Conservation (phyloP, 75 land plant species). For the Sequoiadendron giganteum region DNA sequence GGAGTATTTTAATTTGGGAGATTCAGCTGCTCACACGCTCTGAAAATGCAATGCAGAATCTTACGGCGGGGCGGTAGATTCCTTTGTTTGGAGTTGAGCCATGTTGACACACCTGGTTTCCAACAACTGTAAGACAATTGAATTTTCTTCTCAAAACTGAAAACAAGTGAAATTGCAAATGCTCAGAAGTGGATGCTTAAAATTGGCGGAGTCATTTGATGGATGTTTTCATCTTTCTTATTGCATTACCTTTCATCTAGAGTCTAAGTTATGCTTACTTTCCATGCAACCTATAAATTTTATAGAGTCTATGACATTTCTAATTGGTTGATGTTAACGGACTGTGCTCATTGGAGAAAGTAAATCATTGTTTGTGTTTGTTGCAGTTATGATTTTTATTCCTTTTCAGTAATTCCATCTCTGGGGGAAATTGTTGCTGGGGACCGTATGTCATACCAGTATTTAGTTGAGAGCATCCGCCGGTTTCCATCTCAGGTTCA, state of each 20-base stretch:
- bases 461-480: constrained; percentile 90
- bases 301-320: not conserved
- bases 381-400: constrained; percentile 85
- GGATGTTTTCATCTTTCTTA: not conserved
- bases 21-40: not conserved
- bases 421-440: constrained; percentile 88
- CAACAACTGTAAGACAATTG: constrained; percentile 59
- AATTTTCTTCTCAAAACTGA: not conserved
- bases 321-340: not conserved
- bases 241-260: not conserved
- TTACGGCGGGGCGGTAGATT: constrained; percentile 87
- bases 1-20: not conserved
- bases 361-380: not conserved
- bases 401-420: constrained; percentile 81
- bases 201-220: not conserved
- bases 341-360: not conserved
- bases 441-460: constrained; percentile 89
- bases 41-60: constrained; percentile 49
- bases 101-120: constrained; percentile 75
- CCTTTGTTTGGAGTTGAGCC: constrained; percentile 94
- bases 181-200: not conserved
- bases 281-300: not conserved
- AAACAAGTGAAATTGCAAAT: not conserved
- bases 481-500: constrained; percentile 67
- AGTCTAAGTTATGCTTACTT: not conserved